Percentiles rank a stretch among this genome's conserved stretches.
Conservation (phyloP, 1,139 yeast genomes). For the Sugiyamaella xylanicola region DNA sequence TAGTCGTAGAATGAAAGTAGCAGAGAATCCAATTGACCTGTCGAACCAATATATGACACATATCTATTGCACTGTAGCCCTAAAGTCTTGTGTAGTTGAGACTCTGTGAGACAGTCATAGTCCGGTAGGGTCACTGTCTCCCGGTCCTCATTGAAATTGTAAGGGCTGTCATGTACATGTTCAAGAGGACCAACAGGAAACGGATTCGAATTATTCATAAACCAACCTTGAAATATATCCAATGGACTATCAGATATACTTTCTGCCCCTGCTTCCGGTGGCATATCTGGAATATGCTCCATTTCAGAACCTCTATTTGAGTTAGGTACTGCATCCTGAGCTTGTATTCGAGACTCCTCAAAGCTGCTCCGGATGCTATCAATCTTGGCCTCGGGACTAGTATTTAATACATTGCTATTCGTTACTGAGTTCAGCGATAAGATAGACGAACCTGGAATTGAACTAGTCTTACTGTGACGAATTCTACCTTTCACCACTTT, state of each 20-base stretch:
- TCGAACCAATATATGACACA: constrained; percentile 34
- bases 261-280: neutral
- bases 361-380: too few relatives aligned
- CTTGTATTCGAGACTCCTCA: too few relatives aligned
- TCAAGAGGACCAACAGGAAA: constrained; percentile 19
- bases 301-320: too few relatives aligned
- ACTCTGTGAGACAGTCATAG: constrained; percentile 34
- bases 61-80: constrained; percentile 36
- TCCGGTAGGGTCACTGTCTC: constrained; percentile 33
- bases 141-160: constrained; percentile 6
- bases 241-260: neutral
- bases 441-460: constrained; percentile 18
- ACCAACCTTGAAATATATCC: constrained; percentile 21
- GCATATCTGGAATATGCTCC: too few relatives aligned
- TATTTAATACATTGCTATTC: neutral
- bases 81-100: constrained; percentile 34
- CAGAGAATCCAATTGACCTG: constrained; percentile 35
- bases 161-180: neutral
- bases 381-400: neutral
- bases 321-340: too few relatives aligned
- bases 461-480: constrained; percentile 11
- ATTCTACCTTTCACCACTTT: constrained; percentile 7
- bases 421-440: neutral
- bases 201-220: constrained; percentile 19
- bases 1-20: constrained; percentile 32